Base-by-base conservation (phyloP, 2,329 filamentous ascomycete species). In the Xylaria arbuscula region DNA sequence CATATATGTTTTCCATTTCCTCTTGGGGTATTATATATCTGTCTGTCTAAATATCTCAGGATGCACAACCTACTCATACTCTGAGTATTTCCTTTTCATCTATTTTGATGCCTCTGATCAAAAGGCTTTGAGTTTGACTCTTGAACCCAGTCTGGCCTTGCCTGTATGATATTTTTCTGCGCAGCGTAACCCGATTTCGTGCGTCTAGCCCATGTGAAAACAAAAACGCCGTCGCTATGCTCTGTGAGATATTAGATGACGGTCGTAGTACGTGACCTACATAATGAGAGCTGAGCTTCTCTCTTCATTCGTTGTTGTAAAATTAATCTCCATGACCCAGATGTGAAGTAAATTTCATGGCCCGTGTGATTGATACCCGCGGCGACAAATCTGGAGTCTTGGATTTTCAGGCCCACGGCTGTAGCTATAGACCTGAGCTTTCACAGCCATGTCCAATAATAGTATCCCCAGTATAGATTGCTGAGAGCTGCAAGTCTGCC, bases 141-240 rank as follows among this genome's bases (percentile, higher is more conserved):
- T 5, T 28, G 3, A 5, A 28, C 2, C 28, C 28, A 28, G 28
- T 5, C 9, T 22, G 0, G 9, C 22, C 42, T 15, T 19, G 24
- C 5, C 24, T 3, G 11, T 32, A 17, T 13, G 32, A 13, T 36
- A 34, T 50, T 50, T 51, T 62, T 40, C 15, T 2, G 28, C 28
- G 28, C 28, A 28, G 19, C 6, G 36, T 3, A 10, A 24, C 7
- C 40, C 8, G 7, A n/a, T 40, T 32, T 34, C 15, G 6, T 5
- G 19, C 36, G 28, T 48, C 17, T 61, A 34, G 40, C 32, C 10
- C 38, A 1, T 11, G 28, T 7, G n/a, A 56, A 54, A 68, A 53
- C 17, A 51, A 58, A 62, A 76, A 79, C 78, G 76, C 79, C 78
- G 66, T 72, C 73, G 77, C 76, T 76, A 79, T 79, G 77, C 73